Conservation (phyloP, 1,284 basidiomycete genomes). For the Cryptococcus sp. region DNA sequence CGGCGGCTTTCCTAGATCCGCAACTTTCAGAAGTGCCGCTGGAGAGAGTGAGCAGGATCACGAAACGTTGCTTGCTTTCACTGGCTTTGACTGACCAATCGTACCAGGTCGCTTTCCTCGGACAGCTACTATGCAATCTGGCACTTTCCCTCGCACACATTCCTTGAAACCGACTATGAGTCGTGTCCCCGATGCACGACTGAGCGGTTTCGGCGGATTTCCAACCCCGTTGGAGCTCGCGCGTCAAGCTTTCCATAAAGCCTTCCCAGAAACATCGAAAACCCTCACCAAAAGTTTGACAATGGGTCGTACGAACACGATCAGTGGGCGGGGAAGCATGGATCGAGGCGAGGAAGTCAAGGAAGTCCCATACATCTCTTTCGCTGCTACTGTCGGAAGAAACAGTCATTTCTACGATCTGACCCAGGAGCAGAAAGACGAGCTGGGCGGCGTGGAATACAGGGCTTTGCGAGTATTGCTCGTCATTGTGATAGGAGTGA, state of each 20-base stretch:
- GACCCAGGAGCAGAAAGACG: constrained; percentile 80
- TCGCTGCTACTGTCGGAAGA: constrained; percentile 77
- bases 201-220: constrained; percentile 76
- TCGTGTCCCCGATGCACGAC: constrained; percentile 30
- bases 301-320: constrained; percentile 69
- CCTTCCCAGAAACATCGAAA: constrained; percentile 63
- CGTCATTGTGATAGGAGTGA: constrained; percentile 70
- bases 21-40: constrained; percentile 38
- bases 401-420: constrained; percentile 85
- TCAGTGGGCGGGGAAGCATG: constrained; percentile 51
- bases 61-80: not conserved
- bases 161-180: constrained; percentile 50
- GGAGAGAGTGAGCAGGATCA: constrained; percentile 18
- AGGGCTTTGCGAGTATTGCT: constrained; percentile 77
- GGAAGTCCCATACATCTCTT: constrained; percentile 78
- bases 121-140: constrained; percentile 26
- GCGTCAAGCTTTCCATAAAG: constrained; percentile 55
- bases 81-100: not conserved
- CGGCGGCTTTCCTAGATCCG: constrained; percentile 42
- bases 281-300: constrained; percentile 67
- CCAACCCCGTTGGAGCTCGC: constrained; percentile 73
- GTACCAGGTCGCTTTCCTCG: constrained; percentile 25
- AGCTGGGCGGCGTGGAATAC: constrained; percentile 93
- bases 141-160: constrained; percentile 46
- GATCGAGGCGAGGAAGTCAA: constrained; percentile 52